Evolutionary conservation across 306 rosid genomes (phyloP), one percentile per base, ranked within the genome.

Genomic region (Fragaria iinumae): DNA sequence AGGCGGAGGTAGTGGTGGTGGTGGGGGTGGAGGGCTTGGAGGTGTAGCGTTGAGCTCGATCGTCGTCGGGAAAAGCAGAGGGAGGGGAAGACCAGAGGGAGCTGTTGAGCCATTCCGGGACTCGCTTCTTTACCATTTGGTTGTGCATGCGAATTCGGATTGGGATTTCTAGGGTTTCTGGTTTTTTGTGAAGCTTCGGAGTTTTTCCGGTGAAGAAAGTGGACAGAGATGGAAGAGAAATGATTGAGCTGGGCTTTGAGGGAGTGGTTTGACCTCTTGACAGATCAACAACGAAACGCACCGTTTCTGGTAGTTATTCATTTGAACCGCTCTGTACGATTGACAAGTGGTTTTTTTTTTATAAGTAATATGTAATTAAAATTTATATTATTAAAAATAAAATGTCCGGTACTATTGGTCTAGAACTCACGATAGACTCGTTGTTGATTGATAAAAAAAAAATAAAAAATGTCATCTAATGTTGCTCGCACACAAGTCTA

Each of bases 41-140:
- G 76, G 87, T 17, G 84, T 84, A 44, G 60, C 85, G 92, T 18
- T 45, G 81, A 60, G 27, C 49, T 45, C 78, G 84, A 66, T 80
- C 80, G 74, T 90, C 95, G 79, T 84, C 88, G 7, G 90, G 65
- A 73, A 90, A 73, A 43, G 90, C 0, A 16, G 90, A 64, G 1
- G 91, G 49, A 45, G 91, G 69, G 32, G 90, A 80, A 9, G 93
- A 87, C 99, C 98, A 96, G 77, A 96, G 91, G 48, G 98, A 89
- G 71, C 94, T 96, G 86, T 96, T 96, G 78, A 96, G 98, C 99
- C 99, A 96, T 64, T 96, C 97, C 39, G 99, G 99, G 1, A 96
- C 98, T 10, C 86, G 86, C 81, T 95, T 95, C 88, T 85, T 91
- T 87, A 83, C 77, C 98, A 95, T 92, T 81, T 34, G 66, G n/a